phyloP scores from a whole-genome alignment of 129 eudicot genomes.

The Apium graveolens region DNA sequence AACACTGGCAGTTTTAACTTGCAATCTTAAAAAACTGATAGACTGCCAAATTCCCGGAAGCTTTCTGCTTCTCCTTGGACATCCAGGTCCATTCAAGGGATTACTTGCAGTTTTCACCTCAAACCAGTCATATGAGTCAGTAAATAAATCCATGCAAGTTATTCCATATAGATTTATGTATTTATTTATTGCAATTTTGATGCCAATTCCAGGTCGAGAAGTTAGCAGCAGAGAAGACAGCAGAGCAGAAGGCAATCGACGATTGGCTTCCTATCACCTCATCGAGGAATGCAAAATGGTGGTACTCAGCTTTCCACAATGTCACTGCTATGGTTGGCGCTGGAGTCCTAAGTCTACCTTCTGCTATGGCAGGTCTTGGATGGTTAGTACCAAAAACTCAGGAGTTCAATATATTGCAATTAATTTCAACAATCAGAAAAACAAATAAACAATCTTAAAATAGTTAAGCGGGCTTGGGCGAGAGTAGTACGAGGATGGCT shows the following conservation, averaged over 20 bases:
- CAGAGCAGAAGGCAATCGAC: constrained; percentile 53
- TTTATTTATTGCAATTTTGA: not conserved
- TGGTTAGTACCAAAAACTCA: constrained; percentile 29
- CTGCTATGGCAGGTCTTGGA: constrained; percentile 71
- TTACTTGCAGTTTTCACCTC: not conserved
- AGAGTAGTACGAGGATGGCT: too few relatives aligned
- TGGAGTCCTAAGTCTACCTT: constrained; percentile 64
- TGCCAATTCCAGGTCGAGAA: constrained; percentile 22
- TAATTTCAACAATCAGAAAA: not conserved
- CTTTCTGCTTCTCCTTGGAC: not conserved
- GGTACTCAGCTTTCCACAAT: constrained; percentile 76
- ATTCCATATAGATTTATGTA: not conserved
- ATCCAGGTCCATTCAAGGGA: constrained; percentile 1
- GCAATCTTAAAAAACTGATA: not conserved
- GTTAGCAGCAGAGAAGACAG: constrained; percentile 33
- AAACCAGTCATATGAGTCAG: not conserved
- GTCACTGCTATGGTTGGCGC: constrained; percentile 91
- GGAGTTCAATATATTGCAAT: not conserved
- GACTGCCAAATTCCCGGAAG: not conserved
- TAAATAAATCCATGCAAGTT: not conserved
- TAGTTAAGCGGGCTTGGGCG: too few relatives aligned
- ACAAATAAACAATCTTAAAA: not conserved
- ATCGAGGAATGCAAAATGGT: constrained; percentile 73
- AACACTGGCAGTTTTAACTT: not conserved
- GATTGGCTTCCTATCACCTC: constrained; percentile 74